Evolutionary conservation across 2,329 filamentous ascomycete species (phyloP), one percentile per base, ranked within the genome.

Genomic region (Colletotrichum incanum): DNA sequence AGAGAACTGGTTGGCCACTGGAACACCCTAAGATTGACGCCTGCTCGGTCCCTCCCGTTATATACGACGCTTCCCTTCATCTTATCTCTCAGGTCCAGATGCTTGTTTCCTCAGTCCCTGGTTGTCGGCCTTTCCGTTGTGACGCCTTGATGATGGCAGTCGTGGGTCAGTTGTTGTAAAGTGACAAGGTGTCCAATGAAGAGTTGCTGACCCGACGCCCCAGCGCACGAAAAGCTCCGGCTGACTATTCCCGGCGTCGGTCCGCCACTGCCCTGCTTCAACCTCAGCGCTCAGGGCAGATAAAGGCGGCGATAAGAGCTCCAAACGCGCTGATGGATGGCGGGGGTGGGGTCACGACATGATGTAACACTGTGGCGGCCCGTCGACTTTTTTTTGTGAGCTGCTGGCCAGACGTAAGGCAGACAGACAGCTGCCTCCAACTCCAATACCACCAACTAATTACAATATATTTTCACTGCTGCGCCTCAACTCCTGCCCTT

Each of bases 331-430:
- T 45, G 20, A 55, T 20, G 50, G 50, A 59, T 68, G 54, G 70
- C 60, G 70, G 70, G 70, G 70, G 59, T 60, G 65, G 65, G 68
- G 70, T 60, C 45, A 55, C 47, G 70, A n/a, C 59, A 72, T 72
- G 70, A 72, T 72, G 70, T 70, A 72, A 72, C 70, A 55, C 59
- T 18, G 50, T 59, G 49, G 28, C 58, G 64, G 55, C 41, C 69
- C 69, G 47, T 20, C 54, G 47, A 50, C 60, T 50, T 60, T 70
- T 70, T 72, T 65, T 41, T 61, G n/a, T 26, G 59, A 59, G 55
- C 34, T 23, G 50, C 58, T 11, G 37, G 31, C 54, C 6, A 18
- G 49, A 52, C 49, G 28, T 34, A 7, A 55, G 52, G 37, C 39
- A 68, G 65, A 43, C 65, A 63, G 52, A 62, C 3, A 28, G 34